Percentiles rank a stretch among this genome's conserved stretches.
These are phyloP conservation scores for Fusarium buxicola DNA, from an alignment of 2,329 filamentous ascomycete species.

Conservation along the genomic window DNA sequence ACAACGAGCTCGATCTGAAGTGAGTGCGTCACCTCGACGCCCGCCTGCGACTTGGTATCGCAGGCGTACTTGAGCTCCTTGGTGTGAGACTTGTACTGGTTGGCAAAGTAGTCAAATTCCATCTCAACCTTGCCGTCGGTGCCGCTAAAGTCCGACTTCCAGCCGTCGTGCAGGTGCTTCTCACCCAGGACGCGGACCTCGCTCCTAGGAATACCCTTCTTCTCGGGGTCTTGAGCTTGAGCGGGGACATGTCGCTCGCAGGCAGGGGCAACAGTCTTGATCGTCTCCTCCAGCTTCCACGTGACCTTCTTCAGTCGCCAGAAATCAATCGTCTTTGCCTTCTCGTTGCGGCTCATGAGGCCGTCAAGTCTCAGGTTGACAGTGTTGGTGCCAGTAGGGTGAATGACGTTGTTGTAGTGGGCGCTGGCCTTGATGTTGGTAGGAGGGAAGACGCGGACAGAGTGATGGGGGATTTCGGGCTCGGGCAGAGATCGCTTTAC, in stretches of 20 bases:
- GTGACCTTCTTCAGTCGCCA: conserved; percentile 93
- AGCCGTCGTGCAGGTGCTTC: conserved; percentile 85
- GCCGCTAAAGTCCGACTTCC: conserved; percentile 78
- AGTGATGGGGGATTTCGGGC: conserved; percentile 85
- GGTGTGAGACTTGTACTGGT: conserved; percentile 57
- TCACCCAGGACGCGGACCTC: conserved; percentile 82
- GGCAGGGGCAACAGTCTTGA: conserved; percentile 81
- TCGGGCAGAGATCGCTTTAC: conserved; percentile 82
- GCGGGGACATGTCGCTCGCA: conserved; percentile 78
- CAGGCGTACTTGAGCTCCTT: conserved; percentile 74
- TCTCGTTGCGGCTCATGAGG: conserved; percentile 77
- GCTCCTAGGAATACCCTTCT: conserved; percentile 78
- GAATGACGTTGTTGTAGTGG: conserved; percentile 83
- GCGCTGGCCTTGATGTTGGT: conserved; percentile 92
- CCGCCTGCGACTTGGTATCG: conserved; percentile 79
- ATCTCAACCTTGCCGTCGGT: conserved; percentile 75
- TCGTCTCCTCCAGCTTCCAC: conserved; percentile 92
- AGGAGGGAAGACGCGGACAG: conserved; percentile 93
- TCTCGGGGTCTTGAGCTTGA: conserved; percentile 51
- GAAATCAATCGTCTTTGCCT: conserved; percentile 77
- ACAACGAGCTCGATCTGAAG: conserved; percentile 95
- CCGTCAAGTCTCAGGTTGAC: conserved; percentile 86
- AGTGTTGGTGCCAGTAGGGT: conserved; percentile 85
- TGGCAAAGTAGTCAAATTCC: conserved; percentile 74
- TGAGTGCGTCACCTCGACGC: conserved; percentile 83